Evolutionary conservation across 1,284 basidiomycete genomes (phyloP).

Genomic region (Somion occarium): DNA sequence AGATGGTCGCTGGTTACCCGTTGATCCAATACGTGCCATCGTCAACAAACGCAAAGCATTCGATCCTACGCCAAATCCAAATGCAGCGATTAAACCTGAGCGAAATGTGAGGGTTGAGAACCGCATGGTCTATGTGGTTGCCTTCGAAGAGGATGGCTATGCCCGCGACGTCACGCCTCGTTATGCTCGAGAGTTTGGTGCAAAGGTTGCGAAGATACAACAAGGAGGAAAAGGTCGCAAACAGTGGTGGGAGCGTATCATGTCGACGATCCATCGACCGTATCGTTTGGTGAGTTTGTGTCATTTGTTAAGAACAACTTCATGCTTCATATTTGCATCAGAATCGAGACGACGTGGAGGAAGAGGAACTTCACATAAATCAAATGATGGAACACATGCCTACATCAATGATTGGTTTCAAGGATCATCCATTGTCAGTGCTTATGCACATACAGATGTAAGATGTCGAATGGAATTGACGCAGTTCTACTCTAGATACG

Average conservation of each 20-base stretch:
- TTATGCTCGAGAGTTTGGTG: slow-evolving; percentile 79
- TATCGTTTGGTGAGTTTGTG: slow-evolving; percentile 66
- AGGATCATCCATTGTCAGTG: slow-evolving; percentile 87
- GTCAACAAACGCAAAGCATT: slow-evolving; percentile 82
- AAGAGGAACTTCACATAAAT: slow-evolving; percentile 82
- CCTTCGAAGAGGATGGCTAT: slow-evolving; percentile 88
- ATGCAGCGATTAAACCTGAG: slow-evolving; percentile 29
- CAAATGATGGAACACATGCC: slow-evolving; percentile 94
- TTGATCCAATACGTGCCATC: slow-evolving; percentile 82
- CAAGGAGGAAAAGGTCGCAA: slow-evolving; percentile 66
- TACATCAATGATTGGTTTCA: slow-evolving; percentile 86
- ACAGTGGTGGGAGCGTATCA: slow-evolving; percentile 84
- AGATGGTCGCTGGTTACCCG: slow-evolving; percentile 88
- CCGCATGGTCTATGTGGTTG: slow-evolving; percentile 90
- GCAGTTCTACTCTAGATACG: slow-evolving; percentile 60
- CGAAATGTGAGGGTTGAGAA: slow-evolving; percentile 52
- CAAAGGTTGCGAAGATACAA: slow-evolving; percentile 81
- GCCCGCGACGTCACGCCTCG: slow-evolving; percentile 72
- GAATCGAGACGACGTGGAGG: slow-evolving; percentile 92
- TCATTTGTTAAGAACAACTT: not conserved
- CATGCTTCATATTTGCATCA: slow-evolving; percentile 28
- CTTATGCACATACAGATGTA: slow-evolving; percentile 1
- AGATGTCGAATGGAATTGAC: not conserved
- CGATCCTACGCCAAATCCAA: slow-evolving; percentile 60
- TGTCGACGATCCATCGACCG: slow-evolving; percentile 61